Evolutionary conservation across 306 rosid species (phyloP).

Genomic region (Pyrus bretschneideri): DNA sequence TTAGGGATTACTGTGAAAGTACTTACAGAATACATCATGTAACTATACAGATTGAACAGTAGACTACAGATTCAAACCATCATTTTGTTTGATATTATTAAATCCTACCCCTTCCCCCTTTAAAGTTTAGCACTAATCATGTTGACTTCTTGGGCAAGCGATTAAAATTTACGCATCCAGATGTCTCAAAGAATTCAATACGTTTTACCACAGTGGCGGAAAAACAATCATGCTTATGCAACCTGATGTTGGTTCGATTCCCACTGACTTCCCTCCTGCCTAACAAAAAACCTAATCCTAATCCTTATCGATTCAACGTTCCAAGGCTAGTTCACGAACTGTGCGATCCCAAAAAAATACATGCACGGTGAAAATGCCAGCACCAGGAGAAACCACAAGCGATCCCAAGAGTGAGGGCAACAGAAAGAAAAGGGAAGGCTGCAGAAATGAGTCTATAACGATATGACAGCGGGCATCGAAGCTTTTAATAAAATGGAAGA

Average conservation of each 20-base stretch:
- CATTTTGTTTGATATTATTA: neutral
- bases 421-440: neutral
- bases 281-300: no score
- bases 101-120: neutral
- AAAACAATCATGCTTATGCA: no score
- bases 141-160: neutral
- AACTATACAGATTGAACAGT: constrained; percentile 74
- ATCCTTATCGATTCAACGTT: no score
- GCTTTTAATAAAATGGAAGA: constrained; percentile 12
- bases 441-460: neutral
- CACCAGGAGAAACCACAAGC: neutral
- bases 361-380: neutral
- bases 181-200: no score
- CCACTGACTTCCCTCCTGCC: no score
- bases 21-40: constrained; percentile 55
- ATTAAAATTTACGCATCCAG: no score
- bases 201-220: no score
- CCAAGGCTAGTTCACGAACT: no score
- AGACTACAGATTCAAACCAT: neutral
- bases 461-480: neutral
- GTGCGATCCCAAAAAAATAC: no score
- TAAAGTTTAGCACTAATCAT: neutral
- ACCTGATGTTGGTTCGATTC: no score
- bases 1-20: constrained; percentile 55
- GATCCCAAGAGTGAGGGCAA: neutral